Base-by-base conservation (phyloP, 2,329 filamentous ascomycete species). In the Sclerotinia subarctica region DNA sequence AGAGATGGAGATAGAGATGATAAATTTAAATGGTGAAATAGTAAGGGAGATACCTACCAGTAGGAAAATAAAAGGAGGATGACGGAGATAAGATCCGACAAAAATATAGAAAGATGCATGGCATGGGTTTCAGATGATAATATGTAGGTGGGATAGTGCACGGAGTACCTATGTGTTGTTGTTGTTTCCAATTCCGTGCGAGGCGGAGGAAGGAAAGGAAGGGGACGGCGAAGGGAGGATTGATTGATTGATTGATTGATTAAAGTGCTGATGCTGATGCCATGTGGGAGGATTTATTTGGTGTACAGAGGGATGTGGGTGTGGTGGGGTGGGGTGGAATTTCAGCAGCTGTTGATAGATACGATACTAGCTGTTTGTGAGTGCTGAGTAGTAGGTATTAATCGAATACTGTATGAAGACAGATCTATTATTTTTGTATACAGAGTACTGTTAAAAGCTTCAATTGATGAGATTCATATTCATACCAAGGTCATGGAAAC, bases 241-340 rank as follows among this genome's bases (percentile, higher is more conserved):
- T 32, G 29, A 32, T 5, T 32, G 29, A 21, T 38, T 44, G n/a
- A 58, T 42, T 58, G 26, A 44, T n/a, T n/a, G n/a, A n/a, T n/a
- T n/a, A n/a, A n/a, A n/a, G n/a, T n/a, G n/a, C n/a, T n/a, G 26
- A 35, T 44, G 35, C 54, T 58, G 54, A 57, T 57, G 54, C 54
- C 35, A 58, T 58, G 54, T 58, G 54, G 54, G 19, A 44, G 35
- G 35, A 57, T 58, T n/a, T 58, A 57, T 42, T 57, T 57, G 54
- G 54, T 35, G 5, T 56, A 35, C 5, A 10, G 19, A 49, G 5
- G 15, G 19, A n/a, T 26, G 24, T 57, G 11, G 21, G 2, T 57
- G 8, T 38, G 35, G 19, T 38, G n/a, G n/a, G 32, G 21, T n/a
- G 32, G 21, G 21, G 32, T 38, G 21, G 53, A 17, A 56, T 38